Percentiles rank a stretch among this genome's conserved stretches.
phyloP scores from a whole-genome alignment of 129 eudicot genomes.

The Cynara cardunculus region DNA sequence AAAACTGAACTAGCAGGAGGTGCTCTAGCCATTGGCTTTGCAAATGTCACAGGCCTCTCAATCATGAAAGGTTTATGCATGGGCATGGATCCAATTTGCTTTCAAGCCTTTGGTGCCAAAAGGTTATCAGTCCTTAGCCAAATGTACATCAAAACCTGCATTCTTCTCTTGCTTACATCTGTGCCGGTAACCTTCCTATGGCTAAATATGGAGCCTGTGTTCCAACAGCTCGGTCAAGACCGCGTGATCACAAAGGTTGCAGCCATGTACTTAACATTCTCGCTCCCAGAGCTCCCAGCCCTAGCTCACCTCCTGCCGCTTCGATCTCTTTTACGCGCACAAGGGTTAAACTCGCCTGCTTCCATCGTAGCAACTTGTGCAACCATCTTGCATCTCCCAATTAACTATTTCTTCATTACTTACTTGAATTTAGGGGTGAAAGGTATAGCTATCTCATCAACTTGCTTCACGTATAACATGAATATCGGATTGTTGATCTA shows the following conservation, averaged over 20 bases:
- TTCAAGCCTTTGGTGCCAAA: constrained; percentile 91
- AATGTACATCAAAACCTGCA: constrained; percentile 54
- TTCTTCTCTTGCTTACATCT: constrained; percentile 57
- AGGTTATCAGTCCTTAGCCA: constrained; percentile 61
- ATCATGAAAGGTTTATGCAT: constrained; percentile 83
- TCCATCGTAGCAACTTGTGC: constrained; percentile 51
- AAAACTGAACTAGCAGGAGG: constrained; percentile 81
- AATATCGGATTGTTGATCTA: constrained; percentile 62
- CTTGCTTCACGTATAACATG: constrained; percentile 53
- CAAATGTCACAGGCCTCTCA: constrained; percentile 78
- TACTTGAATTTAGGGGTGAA: constrained; percentile 60
- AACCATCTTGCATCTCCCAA: constrained; percentile 66
- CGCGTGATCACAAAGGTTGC: constrained; percentile 56
- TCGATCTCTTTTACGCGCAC: constrained; percentile 63
- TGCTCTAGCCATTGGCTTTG: constrained; percentile 77
- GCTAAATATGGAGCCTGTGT: constrained; percentile 74
- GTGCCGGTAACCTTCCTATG: constrained; percentile 61
- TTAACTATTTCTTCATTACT: constrained; percentile 56
- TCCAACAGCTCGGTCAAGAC: constrained; percentile 68
- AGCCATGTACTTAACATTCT: constrained; percentile 40
- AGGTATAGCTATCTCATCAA: constrained; percentile 79
- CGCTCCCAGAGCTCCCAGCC: constrained; percentile 64
- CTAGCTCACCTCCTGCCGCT: constrained; percentile 61
- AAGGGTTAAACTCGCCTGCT: constrained; percentile 56
- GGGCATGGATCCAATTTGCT: constrained; percentile 97